Percentiles rank a stretch among this genome's conserved stretches.
Conservation (phyloP, 495 filamentous ascomycete species). For the Elasticomyces elasticus region DNA sequence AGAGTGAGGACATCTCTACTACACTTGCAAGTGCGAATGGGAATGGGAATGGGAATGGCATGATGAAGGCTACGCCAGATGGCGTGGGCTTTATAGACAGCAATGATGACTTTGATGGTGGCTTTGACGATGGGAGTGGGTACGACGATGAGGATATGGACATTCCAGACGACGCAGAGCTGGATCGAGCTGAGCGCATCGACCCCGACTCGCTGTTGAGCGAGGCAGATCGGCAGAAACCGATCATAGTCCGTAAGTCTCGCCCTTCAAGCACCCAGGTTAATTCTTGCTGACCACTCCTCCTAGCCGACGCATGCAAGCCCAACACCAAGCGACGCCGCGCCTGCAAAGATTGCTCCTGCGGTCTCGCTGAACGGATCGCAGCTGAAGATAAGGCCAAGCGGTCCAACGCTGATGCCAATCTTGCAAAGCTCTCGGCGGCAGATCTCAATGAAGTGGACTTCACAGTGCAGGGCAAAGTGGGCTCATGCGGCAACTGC, state of each 20-base stretch:
- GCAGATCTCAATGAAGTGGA: constrained; percentile 82
- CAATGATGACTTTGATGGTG: constrained; percentile 58
- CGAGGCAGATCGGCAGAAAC: constrained; percentile 66
- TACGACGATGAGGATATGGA: constrained; percentile 43
- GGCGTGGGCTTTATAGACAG: constrained; percentile 68
- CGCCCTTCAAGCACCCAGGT: constrained; percentile 1
- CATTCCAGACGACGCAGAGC: constrained; percentile 19
- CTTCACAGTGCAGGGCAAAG: constrained; percentile 92
- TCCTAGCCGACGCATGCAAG: constrained; percentile 22
- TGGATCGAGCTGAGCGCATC: constrained; percentile 51
- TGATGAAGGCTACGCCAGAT: constrained; percentile 32
- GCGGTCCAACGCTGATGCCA: constrained; percentile 50
- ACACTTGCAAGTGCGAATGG: constrained; percentile 19
- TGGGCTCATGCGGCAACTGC: constrained; percentile 86
- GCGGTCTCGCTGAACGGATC: constrained; percentile 69
- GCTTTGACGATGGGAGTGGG: constrained; percentile 44
- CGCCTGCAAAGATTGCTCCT: constrained; percentile 97
- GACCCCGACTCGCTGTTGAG: constrained; percentile 80
- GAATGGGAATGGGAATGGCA: constrained; percentile 27
- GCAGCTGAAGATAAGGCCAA: constrained; percentile 71
- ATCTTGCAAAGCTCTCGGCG: constrained; percentile 60
- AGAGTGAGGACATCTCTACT: constrained; percentile 27
- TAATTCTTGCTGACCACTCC: background rate
- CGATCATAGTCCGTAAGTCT: constrained; percentile 64
- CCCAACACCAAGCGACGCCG: constrained; percentile 61